Evolutionary conservation across 202 grass and related monocot species (phyloP), one percentile per base, ranked within the genome.

Genomic region (Bolboschoenoplectus hybrid): DNA sequence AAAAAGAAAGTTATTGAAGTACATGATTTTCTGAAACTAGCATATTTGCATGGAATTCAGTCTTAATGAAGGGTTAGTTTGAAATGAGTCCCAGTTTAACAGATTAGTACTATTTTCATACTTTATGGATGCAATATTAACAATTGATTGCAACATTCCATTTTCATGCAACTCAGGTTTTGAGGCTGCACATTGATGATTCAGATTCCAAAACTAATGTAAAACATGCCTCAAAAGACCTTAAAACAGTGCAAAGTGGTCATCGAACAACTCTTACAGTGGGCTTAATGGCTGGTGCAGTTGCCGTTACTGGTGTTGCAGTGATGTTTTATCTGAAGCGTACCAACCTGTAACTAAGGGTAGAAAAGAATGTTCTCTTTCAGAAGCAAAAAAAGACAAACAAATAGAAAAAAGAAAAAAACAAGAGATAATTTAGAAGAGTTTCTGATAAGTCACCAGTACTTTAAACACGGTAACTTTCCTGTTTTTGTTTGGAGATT

Each of bases 121-220:
- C 17, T 45, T 74, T 74, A 50, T 49, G 6, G 44, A 50, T 71
- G 6, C 13, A 71, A 46, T 45, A 45, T 41, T 39, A 74, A 74
- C 70, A 26, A 50, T 32, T 74, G 70, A 44, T 74, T 74, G 19
- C 70, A 74, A 50, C 26, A 64, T 71, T 82, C 40, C 32, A 88
- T 63, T 55, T 87, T 88, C 85, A 81, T 9, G 52, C 58, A 9
- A n/a, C 43, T 81, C 86, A 98, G 97, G 87, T 91, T 89, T 81
- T 98, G 88, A 96, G 91, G 90, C 86, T 98, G 84, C 93, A 98
- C 39, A 82, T 92, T 6, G 93, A 96, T 9, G 58, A 89, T 51
- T 80, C 69, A 0, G 67, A 65, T 75, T 57, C 76, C 20, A 86
- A 81, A 13, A 86, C 69, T 9, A 89, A 92, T 77, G 69, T 72